phyloP scores from a whole-genome alignment of 495 filamentous ascomycete genomes.

The Penicillium bovifimosum region DNA sequence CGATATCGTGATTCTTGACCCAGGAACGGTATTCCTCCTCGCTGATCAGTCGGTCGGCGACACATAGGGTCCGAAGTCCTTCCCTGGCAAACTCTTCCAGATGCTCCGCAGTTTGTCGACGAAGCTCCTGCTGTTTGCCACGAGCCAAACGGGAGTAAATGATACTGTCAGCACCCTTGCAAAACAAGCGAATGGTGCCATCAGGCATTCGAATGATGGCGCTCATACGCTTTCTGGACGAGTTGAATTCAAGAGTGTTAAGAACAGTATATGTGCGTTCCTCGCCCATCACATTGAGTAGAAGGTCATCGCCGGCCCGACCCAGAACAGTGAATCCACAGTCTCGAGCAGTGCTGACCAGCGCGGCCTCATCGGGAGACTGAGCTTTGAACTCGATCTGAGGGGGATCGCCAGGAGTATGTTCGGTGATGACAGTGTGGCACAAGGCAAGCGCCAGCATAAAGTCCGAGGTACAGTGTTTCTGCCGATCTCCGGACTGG shows the following conservation, averaged over 20 bases:
- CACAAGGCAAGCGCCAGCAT: slow-evolving; percentile 95
- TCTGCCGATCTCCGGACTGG: slow-evolving; percentile 69
- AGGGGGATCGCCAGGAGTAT: slow-evolving; percentile 79
- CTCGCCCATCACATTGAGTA: slow-evolving; percentile 80
- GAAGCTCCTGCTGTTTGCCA: slow-evolving; percentile 80
- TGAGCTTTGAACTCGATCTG: slow-evolving; percentile 95
- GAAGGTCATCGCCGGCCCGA: slow-evolving; percentile 67
- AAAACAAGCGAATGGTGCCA: slow-evolving; percentile 86
- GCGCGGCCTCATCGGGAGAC: slow-evolving; percentile 92
- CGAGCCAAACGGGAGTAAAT: slow-evolving; percentile 88
- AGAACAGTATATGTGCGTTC: slow-evolving; percentile 81
- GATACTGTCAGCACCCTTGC: slow-evolving; percentile 96
- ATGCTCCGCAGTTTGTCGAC: slow-evolving; percentile 81
- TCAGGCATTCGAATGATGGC: slow-evolving; percentile 95
- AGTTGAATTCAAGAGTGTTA: slow-evolving; percentile 97
- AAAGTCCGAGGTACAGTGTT: slow-evolving; percentile 73
- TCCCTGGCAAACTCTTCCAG: slow-evolving; percentile 95
- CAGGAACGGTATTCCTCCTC: slow-evolving; percentile 86
- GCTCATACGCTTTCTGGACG: slow-evolving; percentile 95
- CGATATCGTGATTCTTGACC: slow-evolving; percentile 82
- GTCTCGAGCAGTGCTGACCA: slow-evolving; percentile 91
- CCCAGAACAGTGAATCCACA: slow-evolving; percentile 95
- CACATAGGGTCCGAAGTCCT: slow-evolving; percentile 89
- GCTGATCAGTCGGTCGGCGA: slow-evolving; percentile 76
- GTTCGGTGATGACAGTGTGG: slow-evolving; percentile 92